These are phyloP conservation scores for Pichia sp. DNA, from an alignment of 1,139 yeast species.

Conservation along the genomic window DNA sequence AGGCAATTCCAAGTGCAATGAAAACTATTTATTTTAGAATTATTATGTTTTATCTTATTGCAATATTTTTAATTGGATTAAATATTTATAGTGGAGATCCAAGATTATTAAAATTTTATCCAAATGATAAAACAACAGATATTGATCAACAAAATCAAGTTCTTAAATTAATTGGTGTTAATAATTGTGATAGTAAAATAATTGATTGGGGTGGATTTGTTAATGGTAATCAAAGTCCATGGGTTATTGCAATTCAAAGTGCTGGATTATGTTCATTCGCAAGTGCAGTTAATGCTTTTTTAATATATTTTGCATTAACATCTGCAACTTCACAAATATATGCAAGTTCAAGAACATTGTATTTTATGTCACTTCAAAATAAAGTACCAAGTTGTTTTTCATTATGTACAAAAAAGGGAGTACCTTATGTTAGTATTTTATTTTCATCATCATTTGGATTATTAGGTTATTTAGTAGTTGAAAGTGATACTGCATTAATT, in stretches of 20 bases:
- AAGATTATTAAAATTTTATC: slow-evolving; percentile 49
- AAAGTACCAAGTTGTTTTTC: slow-evolving; percentile 61
- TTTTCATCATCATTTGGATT: slow-evolving; percentile 57
- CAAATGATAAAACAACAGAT: slow-evolving; percentile 8
- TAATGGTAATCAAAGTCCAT: slow-evolving; percentile 66
- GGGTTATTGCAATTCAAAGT: slow-evolving; percentile 73
- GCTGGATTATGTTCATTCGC: slow-evolving; percentile 61
- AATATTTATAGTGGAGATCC: slow-evolving; percentile 75
- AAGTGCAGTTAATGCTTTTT: slow-evolving; percentile 56
- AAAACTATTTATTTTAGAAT: slow-evolving; percentile 70
- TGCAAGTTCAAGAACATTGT: slow-evolving; percentile 72
- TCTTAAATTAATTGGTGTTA: slow-evolving; percentile 29
- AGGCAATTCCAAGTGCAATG: slow-evolving; percentile 73
- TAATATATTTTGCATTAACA: slow-evolving; percentile 68
- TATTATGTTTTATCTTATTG: slow-evolving; percentile 57
- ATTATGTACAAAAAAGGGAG: slow-evolving; percentile 57
- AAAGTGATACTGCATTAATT: slow-evolving; percentile 54
- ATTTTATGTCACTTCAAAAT: slow-evolving; percentile 65
- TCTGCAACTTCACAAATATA: slow-evolving; percentile 75
- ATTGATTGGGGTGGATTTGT: slow-evolving; percentile 43
- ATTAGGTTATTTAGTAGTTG: slow-evolving; percentile 54
- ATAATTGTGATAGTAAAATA: slow-evolving; percentile 31
- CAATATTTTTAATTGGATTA: slow-evolving; percentile 66
- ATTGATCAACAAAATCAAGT: slow-evolving; percentile 19
- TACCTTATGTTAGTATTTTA: slow-evolving; percentile 66